A percentile compares a stretch with the other conserved stretches of the same genome.
Conservation (phyloP, 257 asterid genomes). For the Solanum chmielewskii region DNA sequence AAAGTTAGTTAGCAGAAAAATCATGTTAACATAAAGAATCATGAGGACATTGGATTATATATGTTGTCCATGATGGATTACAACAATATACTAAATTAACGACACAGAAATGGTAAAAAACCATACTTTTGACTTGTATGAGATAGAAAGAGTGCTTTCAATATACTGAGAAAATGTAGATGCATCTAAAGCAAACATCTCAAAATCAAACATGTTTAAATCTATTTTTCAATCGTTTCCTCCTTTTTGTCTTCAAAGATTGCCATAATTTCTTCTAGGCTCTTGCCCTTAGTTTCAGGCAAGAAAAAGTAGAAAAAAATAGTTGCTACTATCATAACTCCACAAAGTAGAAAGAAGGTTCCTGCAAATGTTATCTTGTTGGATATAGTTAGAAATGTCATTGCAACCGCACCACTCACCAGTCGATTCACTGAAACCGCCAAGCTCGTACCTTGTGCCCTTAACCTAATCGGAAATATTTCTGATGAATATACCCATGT, state of each 20-base stretch:
- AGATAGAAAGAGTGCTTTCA: background rate
- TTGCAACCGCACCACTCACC: conserved; percentile 64
- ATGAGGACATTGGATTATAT: too few relatives aligned
- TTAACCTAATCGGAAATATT: conserved; percentile 49
- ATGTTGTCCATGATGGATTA: background rate
- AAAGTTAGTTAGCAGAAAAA: background rate
- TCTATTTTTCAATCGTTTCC: background rate
- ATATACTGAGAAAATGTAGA: background rate
- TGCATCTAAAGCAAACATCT: background rate
- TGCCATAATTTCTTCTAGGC: conserved; percentile 57
- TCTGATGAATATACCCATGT: conserved; percentile 85
- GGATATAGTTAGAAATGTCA: conserved; percentile 57
- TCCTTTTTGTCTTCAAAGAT: conserved; percentile 39
- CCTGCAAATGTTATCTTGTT: conserved; percentile 58
- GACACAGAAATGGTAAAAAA: background rate
- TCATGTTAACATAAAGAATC: background rate
- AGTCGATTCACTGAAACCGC: conserved; percentile 72
- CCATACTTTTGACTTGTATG: background rate
- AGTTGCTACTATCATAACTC: conserved; percentile 42
- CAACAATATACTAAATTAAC: background rate
- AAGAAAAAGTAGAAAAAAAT: conserved; percentile 60
- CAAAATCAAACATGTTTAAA: background rate
- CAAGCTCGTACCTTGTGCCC: conserved; percentile 67
- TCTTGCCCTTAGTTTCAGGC: conserved; percentile 78
- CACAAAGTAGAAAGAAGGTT: conserved; percentile 46